Conservation (phyloP, 345 rosid species). For the Sonneratia alba region DNA sequence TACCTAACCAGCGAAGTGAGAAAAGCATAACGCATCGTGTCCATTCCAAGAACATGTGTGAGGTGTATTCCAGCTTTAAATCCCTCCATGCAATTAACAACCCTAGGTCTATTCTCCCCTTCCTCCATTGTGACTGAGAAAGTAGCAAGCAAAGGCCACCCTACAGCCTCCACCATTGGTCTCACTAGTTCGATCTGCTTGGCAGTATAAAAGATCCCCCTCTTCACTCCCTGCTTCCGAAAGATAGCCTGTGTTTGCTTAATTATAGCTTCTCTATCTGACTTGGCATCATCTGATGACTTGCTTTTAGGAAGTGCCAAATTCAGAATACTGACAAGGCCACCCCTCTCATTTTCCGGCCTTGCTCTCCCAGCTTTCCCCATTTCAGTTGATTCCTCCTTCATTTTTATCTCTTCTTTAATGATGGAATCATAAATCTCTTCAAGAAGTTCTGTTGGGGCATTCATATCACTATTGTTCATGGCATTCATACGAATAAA, state of each 20-base stretch:
- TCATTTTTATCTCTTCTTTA: slow-evolving; percentile 88
- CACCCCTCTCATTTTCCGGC: slow-evolving; percentile 76
- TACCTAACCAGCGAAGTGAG: slow-evolving; percentile 95
- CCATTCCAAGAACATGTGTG: slow-evolving; percentile 91
- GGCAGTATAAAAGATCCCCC: slow-evolving; percentile 80
- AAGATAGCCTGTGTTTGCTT: slow-evolving; percentile 91
- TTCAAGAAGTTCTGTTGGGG: slow-evolving; percentile 75
- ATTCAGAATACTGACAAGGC: slow-evolving; percentile 82
- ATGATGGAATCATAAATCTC: slow-evolving; percentile 95
- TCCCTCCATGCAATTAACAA: slow-evolving; percentile 94
- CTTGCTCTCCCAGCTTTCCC: slow-evolving; percentile 54
- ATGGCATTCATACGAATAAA: slow-evolving; percentile 74
- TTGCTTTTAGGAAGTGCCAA: slow-evolving; percentile 73
- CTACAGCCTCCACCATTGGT: slow-evolving; percentile 99
- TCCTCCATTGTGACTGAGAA: slow-evolving; percentile 99
- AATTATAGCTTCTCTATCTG: slow-evolving; percentile 79
- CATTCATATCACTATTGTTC: slow-evolving; percentile 70
- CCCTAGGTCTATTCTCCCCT: slow-evolving; percentile 89
- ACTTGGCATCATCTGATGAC: slow-evolving; percentile 61
- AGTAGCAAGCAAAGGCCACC: slow-evolving; percentile 95
- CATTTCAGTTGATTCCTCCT: slow-evolving; percentile 53
- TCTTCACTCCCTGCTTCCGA: slow-evolving; percentile 68
- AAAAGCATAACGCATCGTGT: slow-evolving; percentile 98
- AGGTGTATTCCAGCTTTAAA: slow-evolving; percentile 96
- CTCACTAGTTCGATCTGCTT: slow-evolving; percentile 66